Percentiles rank a stretch among this genome's conserved stretches.
Conservation (phyloP, 2,329 filamentous ascomycete genomes). For the Monosporascus sp. region DNA sequence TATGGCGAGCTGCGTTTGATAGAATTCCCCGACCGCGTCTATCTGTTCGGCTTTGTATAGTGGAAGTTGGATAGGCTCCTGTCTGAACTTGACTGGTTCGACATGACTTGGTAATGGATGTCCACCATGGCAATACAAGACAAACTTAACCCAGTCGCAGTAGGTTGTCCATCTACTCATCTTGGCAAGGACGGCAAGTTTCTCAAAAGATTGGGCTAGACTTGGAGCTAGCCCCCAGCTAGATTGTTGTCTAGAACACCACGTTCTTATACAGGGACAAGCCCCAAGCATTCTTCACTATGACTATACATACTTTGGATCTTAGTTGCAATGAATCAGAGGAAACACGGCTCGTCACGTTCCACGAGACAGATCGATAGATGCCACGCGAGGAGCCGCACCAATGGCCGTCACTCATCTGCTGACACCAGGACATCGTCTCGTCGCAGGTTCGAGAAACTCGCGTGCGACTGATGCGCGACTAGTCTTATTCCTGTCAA, state of each 20-base stretch:
- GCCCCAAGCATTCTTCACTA: no score
- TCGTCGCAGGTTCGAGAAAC: no score
- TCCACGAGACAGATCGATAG: no score
- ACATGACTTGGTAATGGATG: conserved; percentile 2
- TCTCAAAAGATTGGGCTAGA: neutral
- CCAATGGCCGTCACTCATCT: neutral
- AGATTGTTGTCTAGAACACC: neutral
- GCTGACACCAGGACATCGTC: no score
- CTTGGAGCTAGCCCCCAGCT: neutral
- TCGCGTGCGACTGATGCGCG: no score
- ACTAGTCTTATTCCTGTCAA: no score
- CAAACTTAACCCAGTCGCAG: conserved; percentile 10
- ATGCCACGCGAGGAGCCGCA: neutral
- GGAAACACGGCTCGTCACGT: neutral
- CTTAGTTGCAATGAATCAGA: no score
- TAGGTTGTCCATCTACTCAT: conserved; percentile 15
- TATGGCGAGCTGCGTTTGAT: neutral
- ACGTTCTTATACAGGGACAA: no score
- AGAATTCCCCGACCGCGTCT: neutral
- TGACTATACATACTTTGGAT: no score
- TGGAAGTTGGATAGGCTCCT: conserved; percentile 4
- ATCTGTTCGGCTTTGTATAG: neutral
- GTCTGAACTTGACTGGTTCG: conserved; percentile 4
- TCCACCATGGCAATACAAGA: conserved; percentile 11
- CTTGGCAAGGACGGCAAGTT: neutral